Evolutionary conservation across 805 yeast genomes (phyloP).

Genomic region (Lachancea meyersii): DNA sequence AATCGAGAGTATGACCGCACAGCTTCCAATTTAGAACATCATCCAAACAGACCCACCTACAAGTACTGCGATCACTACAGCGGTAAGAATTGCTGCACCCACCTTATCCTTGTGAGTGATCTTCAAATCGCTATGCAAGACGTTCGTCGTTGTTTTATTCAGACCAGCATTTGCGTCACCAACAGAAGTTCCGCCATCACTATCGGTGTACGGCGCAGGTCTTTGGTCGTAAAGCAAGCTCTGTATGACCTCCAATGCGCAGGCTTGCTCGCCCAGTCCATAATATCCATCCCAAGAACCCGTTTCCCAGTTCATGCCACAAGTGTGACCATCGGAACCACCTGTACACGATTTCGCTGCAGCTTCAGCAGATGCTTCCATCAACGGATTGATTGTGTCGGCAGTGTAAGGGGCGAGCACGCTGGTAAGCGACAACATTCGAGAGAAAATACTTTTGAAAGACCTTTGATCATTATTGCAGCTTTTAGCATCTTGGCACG

Average conservation of each 20-base stretch:
- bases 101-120: conserved; percentile 65
- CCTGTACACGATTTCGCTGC: conserved; percentile 71
- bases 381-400: conserved; percentile 37
- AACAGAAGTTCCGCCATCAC: conserved; percentile 47
- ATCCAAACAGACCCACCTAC: conserved; percentile 76
- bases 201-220: conserved; percentile 49
- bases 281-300: conserved; percentile 55
- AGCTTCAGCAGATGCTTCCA: conserved; percentile 50
- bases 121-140: conserved; percentile 33
- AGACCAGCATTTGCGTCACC: conserved; percentile 53
- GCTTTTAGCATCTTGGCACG: conserved; percentile 46
- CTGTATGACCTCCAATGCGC: conserved; percentile 60
- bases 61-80: conserved; percentile 54
- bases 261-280: conserved; percentile 78
- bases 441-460: conserved; percentile 62
- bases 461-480: conserved; percentile 77
- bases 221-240: conserved; percentile 39
- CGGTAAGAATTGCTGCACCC: conserved; percentile 88
- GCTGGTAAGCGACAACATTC: conserved; percentile 56
- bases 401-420: conserved; percentile 45
- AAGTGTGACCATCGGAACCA: conserved; percentile 68
- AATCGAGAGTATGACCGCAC: too few relatives aligned
- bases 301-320: conserved; percentile 63
- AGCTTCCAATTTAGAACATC: conserved; percentile 41
- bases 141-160: conserved; percentile 35